A percentile compares a stretch with the other conserved stretches of the same genome.
Conservation (phyloP, 2,329 filamentous ascomycete genomes). For the Daldinia eschscholtzii region DNA sequence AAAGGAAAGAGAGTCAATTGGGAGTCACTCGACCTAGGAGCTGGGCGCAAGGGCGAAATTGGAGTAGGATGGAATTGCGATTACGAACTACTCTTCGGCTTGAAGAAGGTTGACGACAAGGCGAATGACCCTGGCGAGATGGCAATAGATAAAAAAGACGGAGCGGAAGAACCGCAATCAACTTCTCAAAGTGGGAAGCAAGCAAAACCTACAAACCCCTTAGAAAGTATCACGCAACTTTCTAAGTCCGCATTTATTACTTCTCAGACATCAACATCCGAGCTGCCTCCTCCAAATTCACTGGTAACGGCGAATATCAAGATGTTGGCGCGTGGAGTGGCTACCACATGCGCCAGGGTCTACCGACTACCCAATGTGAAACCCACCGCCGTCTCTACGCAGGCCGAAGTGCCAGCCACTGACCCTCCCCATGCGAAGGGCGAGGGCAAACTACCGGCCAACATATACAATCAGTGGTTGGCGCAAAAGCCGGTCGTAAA, state of each 20-base stretch:
- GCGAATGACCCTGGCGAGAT: conserved; percentile 34
- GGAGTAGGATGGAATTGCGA: conserved; percentile 87
- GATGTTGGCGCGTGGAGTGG: conserved; percentile 77
- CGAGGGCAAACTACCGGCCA: conserved; percentile 54
- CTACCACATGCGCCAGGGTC: conserved; percentile 79
- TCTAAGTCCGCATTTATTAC: conserved; percentile 53
- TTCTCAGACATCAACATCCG: conserved; percentile 49
- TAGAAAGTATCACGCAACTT: conserved; percentile 55
- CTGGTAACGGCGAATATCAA: conserved; percentile 75
- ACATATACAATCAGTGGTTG: conserved; percentile 80
- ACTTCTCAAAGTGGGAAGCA: conserved; percentile 19
- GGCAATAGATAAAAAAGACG: conserved; percentile 40
- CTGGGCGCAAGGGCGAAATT: conserved; percentile 81
- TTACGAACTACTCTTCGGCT: conserved; percentile 76
- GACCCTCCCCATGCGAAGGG: conserved; percentile 42
- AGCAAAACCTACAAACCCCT: conserved; percentile 24
- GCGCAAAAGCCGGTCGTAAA: conserved; percentile 55
- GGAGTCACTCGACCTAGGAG: conserved; percentile 79
- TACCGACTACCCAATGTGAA: conserved; percentile 78
- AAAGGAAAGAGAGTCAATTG: conserved; percentile 85
- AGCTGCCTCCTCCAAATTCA: conserved; percentile 53
- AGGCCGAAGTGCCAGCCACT: conserved; percentile 62
- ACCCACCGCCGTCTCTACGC: conserved; percentile 34
- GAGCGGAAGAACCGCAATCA: conserved; percentile 27
- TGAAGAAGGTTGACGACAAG: conserved; percentile 35